These are phyloP conservation scores for Blastocystis sp. DNA, from an alignment of 352 stramenopile species.

Conservation along the genomic window DNA sequence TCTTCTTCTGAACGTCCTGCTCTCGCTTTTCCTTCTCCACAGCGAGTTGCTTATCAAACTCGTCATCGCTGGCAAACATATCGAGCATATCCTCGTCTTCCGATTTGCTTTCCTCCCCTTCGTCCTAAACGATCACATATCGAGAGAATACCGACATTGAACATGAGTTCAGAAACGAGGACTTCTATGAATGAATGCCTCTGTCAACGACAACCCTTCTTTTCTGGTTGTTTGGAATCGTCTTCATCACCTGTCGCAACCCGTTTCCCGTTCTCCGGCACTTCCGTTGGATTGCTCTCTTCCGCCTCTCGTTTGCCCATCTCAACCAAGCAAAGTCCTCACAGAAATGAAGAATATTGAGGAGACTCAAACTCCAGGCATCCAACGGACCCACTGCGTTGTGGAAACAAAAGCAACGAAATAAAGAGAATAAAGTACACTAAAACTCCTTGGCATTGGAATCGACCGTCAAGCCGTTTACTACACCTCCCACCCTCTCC, in stretches of 20 bases:
- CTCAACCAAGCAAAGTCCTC: no score
- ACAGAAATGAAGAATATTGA: no score
- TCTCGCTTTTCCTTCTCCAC: slow-evolving; percentile 70
- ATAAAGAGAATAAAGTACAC: neutral
- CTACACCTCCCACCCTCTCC: neutral
- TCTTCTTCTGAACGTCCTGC: slow-evolving; percentile 49
- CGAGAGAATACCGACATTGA: neutral
- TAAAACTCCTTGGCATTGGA: neutral
- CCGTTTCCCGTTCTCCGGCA: neutral
- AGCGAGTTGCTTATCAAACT: slow-evolving; percentile 71
- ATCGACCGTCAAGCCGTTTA: neutral
- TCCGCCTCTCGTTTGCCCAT: no score
- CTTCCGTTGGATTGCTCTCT: no score
- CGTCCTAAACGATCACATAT: neutral
- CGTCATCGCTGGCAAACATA: slow-evolving; percentile 81
- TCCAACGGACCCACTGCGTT: neutral
- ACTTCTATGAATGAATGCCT: neutral
- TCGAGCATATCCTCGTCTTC: slow-evolving; percentile 78
- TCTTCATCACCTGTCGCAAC: neutral
- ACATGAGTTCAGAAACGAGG: neutral
- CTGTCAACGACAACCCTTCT: neutral
- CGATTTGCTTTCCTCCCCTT: neutral
- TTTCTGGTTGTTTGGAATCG: neutral
- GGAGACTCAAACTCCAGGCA: no score
- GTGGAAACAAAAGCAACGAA: neutral